Evolutionary conservation across 2,329 filamentous ascomycete species (phyloP).

Genomic region (Waltergamsia citrina): DNA sequence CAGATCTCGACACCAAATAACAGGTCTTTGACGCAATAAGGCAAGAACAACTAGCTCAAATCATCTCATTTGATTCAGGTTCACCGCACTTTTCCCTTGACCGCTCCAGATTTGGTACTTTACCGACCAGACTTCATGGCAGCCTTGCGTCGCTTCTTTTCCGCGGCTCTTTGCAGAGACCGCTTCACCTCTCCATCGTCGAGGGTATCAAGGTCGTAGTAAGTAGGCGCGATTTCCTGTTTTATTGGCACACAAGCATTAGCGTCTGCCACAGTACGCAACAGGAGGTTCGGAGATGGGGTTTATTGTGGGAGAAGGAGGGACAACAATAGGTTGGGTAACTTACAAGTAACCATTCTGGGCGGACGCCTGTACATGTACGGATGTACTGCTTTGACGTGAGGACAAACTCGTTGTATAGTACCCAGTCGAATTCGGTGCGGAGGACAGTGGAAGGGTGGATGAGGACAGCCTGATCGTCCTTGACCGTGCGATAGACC

Average conservation of each 20-base stretch:
- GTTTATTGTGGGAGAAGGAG: background rate
- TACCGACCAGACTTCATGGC: slow-evolving; percentile 41
- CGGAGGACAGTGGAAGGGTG: slow-evolving; percentile 88
- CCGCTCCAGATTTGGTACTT: slow-evolving; percentile 8
- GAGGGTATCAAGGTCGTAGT: slow-evolving; percentile 81
- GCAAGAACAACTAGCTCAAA: too few species aligned
- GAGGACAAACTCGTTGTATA: slow-evolving; percentile 97
- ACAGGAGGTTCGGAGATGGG: background rate
- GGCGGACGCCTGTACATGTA: slow-evolving; percentile 82
- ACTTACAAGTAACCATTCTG: slow-evolving; percentile 86
- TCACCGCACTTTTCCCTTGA: too few species aligned
- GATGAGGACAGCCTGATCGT: slow-evolving; percentile 85
- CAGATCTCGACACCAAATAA: too few species aligned
- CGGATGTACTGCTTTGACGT: slow-evolving; percentile 98
- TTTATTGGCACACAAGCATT: background rate
- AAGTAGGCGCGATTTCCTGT: slow-evolving; percentile 84
- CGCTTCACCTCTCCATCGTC: slow-evolving; percentile 79
- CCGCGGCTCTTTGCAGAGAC: slow-evolving; percentile 45
- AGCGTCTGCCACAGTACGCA: background rate
- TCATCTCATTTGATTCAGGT: too few species aligned
- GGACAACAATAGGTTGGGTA: slow-evolving; percentile 2
- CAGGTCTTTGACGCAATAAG: too few species aligned
- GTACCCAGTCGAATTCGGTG: slow-evolving; percentile 88
- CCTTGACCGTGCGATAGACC: slow-evolving; percentile 91
- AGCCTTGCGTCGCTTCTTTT: slow-evolving; percentile 51